Evolutionary conservation across 768 basidiomycete species (phyloP).

Genomic region (Hortiboletus flavorubellus): DNA sequence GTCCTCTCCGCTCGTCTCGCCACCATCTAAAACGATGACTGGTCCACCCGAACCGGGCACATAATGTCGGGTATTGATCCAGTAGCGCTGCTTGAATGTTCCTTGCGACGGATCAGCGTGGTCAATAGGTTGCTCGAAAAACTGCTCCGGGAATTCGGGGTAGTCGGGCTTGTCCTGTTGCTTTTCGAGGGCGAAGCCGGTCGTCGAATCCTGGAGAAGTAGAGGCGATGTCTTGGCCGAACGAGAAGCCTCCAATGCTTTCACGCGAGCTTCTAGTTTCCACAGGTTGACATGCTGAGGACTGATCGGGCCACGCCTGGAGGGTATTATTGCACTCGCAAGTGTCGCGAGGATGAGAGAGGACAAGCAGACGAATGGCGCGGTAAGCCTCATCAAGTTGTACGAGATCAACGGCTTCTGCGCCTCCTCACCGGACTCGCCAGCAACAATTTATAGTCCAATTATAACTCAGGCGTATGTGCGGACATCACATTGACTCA

Average conservation of each 20-base stretch:
- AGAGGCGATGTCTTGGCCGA: constrained; percentile 12
- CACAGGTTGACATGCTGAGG: constrained; percentile 66
- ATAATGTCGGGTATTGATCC: constrained; percentile 86
- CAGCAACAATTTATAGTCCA: not conserved
- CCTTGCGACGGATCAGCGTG: constrained; percentile 61
- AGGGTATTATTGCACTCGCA: constrained; percentile 9
- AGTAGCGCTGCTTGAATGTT: constrained; percentile 87
- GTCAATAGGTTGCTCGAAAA: constrained; percentile 84
- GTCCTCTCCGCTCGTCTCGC: constrained; percentile 85
- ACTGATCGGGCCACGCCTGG: constrained; percentile 30
- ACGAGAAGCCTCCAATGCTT: constrained; percentile 14
- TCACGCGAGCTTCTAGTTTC: constrained; percentile 41
- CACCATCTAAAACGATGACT: constrained; percentile 88
- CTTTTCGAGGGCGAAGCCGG: constrained; percentile 10
- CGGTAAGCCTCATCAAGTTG: constrained; percentile 17
- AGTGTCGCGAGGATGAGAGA: constrained; percentile 7
- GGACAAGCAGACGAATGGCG: constrained; percentile 9
- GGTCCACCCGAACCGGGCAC: constrained; percentile 67
- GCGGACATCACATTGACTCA: too few species aligned
- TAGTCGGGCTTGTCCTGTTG: constrained; percentile 4
- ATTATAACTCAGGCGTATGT: too few species aligned
- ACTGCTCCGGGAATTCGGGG: constrained; percentile 53
- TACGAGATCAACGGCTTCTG: not conserved
- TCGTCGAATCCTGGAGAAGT: constrained; percentile 20
- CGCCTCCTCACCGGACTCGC: not conserved